Conservation (phyloP, 805 yeast species). For the Candida argentea region DNA sequence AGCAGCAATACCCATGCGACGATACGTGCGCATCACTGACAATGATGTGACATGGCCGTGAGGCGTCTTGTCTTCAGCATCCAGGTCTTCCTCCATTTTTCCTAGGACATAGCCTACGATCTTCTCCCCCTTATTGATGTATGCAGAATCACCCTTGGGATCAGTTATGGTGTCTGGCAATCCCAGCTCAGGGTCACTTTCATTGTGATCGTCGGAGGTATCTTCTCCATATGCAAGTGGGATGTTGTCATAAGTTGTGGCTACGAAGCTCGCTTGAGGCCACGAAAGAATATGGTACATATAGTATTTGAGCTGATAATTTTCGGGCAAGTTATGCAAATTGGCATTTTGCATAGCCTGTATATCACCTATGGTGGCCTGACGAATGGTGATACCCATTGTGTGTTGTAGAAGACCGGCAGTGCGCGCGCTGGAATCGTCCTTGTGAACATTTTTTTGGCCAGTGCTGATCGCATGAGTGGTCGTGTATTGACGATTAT, state of each 20-base stretch:
- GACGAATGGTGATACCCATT: constrained; percentile 86
- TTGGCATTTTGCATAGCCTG: constrained; percentile 96
- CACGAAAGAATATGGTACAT: constrained; percentile 89
- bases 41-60: constrained; percentile 93
- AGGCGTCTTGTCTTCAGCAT: constrained; percentile 58
- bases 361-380: constrained; percentile 76
- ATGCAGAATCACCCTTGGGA: constrained; percentile 54
- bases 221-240: constrained; percentile 6
- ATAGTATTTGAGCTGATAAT: constrained; percentile 85
- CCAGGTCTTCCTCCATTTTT: constrained; percentile 93
- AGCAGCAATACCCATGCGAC: constrained; percentile 93
- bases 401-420: too few species aligned
- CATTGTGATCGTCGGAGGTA: constrained; percentile 19
- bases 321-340: constrained; percentile 86
- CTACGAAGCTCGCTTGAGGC: constrained; percentile 97
- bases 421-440: too few species aligned
- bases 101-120: constrained; percentile 95
- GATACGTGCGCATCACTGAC: constrained; percentile 90
- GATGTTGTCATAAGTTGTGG: constrained; percentile 56
- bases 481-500: too few species aligned
- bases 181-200: constrained; percentile 14
- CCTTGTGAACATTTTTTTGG: too few species aligned
- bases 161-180: constrained; percentile 10
- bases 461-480: too few species aligned
- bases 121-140: constrained; percentile 59